Evolutionary conservation across 129 eudicot genomes (phyloP), one percentile per base, ranked within the genome.

Genomic region (Scalesia atractyloides): DNA sequence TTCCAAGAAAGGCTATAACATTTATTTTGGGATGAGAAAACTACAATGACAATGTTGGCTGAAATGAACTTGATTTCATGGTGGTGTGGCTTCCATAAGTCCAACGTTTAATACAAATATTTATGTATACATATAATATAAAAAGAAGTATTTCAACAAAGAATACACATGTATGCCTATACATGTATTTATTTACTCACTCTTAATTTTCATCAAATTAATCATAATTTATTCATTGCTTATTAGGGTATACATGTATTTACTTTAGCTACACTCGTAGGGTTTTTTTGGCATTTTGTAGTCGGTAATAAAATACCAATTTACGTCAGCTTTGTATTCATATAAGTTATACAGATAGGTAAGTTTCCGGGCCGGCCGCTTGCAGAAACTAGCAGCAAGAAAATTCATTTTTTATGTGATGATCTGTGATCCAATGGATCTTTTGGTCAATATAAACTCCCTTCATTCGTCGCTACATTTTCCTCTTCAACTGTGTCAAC

Each of bases 381-480:
- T 64, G 26, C 48, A 71, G 53, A 52, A 71, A 63, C 59, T 6
- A 14, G 57, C 82, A 78, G 36, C 30, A 53, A 63, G 39, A 71
- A 70, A 62, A 72, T 52, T 73, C 82, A 65, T 24, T 14, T 65
- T 76, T 70, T n/a, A 70, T 61, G 66, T 64, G 33, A 9, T 67
- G 13, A 60, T 68, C 64, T 76, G 52, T 68, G 47, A 59, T 76
- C 53, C 30, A 24, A 37, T 48, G 75, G 49, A 48, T 19, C 43
- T 63, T 52, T 63, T 61, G 67, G 82, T 78, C 82, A 78, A 78
- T 78, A 70, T 62, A 78, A 70, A 41, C 65, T 56, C 57, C 19
- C 52, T 70, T 70, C 16, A 52, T 70, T 70, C 22, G 47, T 66
- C 16, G 66, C 75, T 46, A 60, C 64, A 36, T 59, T 68, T 66